A percentile compares a stretch with the other conserved stretches of the same genome.
phyloP scores from a whole-genome alignment of 108 stramenopile species.

The Aureococcus anophagefferens region DNA sequence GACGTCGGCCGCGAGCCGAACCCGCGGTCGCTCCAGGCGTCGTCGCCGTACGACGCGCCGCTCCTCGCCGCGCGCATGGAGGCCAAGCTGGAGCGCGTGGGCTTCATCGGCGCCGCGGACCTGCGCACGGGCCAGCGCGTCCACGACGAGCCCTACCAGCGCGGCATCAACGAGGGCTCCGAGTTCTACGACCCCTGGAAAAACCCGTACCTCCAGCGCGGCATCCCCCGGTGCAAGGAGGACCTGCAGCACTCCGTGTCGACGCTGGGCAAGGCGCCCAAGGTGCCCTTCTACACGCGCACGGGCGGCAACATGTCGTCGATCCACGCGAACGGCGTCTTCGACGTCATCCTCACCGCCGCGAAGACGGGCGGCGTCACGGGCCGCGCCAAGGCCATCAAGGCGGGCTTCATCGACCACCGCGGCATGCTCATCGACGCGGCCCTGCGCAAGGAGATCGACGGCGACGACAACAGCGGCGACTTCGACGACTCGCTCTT shows the following conservation, averaged over 20 bases:
- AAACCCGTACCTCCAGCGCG: slow-evolving; percentile 37
- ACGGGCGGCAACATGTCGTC: slow-evolving; percentile 37
- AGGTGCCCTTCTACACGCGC: slow-evolving; percentile 29
- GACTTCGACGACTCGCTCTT: too few species aligned
- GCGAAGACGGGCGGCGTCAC: too few species aligned
- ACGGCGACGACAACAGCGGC: too few species aligned
- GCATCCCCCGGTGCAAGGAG: slow-evolving; percentile 23
- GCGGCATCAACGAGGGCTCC: slow-evolving; percentile 24
- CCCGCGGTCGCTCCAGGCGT: slow-evolving; percentile 31
- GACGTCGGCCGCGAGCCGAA: slow-evolving; percentile 6
- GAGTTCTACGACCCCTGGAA: slow-evolving; percentile 37
- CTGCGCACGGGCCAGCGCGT: not conserved
- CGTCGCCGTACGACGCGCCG: slow-evolving; percentile 26
- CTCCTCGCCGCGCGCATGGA: slow-evolving; percentile 10
- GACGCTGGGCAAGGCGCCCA: slow-evolving; percentile 15
- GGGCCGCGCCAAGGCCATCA: too few species aligned
- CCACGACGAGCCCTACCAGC: slow-evolving; percentile 11
- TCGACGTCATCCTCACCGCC: slow-evolving; percentile 44
- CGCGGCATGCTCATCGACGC: too few species aligned
- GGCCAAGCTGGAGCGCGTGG: slow-evolving; percentile 4
- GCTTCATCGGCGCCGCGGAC: not conserved
- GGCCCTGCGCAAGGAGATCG: too few species aligned
- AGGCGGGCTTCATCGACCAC: too few species aligned
- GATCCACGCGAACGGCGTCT: slow-evolving; percentile 31
- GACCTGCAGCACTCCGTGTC: slow-evolving; percentile 13